Base-by-base conservation (phyloP, 331 rosid genomes). In the Erythrophleum ivorense region DNA sequence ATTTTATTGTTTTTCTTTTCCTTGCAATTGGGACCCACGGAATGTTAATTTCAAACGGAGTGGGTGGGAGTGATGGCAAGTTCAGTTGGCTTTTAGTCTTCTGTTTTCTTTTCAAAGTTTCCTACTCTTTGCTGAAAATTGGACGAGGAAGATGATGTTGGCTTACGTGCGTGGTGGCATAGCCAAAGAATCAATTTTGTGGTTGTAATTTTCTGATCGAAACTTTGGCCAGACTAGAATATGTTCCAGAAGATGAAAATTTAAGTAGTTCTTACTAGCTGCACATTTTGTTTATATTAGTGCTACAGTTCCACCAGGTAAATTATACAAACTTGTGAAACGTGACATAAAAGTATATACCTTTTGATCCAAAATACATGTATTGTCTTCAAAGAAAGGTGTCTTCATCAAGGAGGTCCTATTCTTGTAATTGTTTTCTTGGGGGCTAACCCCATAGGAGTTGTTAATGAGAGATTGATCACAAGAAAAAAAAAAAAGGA, bases 121-220 rank as follows among this genome's bases (percentile, higher is more conserved):
- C 11, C 5, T 18, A 1, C 62, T 12, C 18, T 24, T 24, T 50
- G 18, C 18, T 4, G 16, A 16, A 36, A 29, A 8, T 19, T 41
- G 73, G 21, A 8, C 1, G 16, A 38, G 16, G 33, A 40, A 67
- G 72, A 40, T 41, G 50, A 18, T 15, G 49, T 4, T 3, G n/a
- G 60, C 24, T 71, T 71, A 48, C 58, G 59, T 3, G 36, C 3
- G 21, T 29, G 7, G 14, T 71, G 76, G 14, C 76, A 49, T 15
- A 3, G 40, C n/a, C 76, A 29, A 69, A 70, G 19, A 71, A 71
- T 14, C 18, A 14, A 71, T 71, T 49, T 3, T 71, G 59, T 71
- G 24, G 59, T 29, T 71, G 58, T 2, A 29, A 46, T 24, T 12
- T 21, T 19, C 38, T 69, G 4, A 12, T 34, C n/a, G 0, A 70